Percentiles rank a stretch among this genome's conserved stretches.
Conservation (phyloP, 441 rosid species). For the Arabidopsis hybrid region DNA sequence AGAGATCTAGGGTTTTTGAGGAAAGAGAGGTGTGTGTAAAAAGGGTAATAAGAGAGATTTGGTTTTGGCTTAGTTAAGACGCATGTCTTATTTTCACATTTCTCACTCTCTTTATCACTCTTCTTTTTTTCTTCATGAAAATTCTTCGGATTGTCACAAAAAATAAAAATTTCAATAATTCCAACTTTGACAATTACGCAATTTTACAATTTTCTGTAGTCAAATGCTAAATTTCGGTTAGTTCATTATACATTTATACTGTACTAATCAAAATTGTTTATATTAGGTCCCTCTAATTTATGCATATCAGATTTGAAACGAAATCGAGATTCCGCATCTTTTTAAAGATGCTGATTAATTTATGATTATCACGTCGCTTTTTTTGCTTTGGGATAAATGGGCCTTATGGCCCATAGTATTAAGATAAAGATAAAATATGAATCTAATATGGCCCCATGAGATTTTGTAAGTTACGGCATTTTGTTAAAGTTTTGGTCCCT, state of each 20-base stretch:
- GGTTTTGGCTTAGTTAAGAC: constrained; percentile 35
- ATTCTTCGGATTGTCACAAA: background rate
- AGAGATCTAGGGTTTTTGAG: constrained; percentile 48
- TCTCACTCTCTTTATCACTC: constrained; percentile 1
- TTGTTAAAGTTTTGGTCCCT: constrained; percentile 21
- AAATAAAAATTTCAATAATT: background rate
- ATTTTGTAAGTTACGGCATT: background rate
- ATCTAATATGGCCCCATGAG: constrained; percentile 7
- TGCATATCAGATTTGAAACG: background rate
- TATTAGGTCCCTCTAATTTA: background rate
- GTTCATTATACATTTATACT: background rate
- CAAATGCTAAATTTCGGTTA: background rate
- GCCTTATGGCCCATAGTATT: constrained; percentile 12
- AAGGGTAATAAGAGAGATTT: constrained; percentile 13
- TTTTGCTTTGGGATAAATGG: constrained; percentile 8
- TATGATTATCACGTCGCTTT: constrained; percentile 12
- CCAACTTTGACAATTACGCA: background rate
- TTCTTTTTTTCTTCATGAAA: background rate
- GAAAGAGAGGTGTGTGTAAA: constrained; percentile 20
- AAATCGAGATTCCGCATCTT: constrained; percentile 43
- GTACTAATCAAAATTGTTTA: background rate
- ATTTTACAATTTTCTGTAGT: background rate
- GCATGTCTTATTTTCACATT: constrained; percentile 34
- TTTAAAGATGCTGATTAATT: constrained; percentile 21
- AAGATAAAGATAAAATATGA: background rate